phyloP scores from a whole-genome alignment of 345 rosid genomes.

The Citrus unshiu region DNA sequence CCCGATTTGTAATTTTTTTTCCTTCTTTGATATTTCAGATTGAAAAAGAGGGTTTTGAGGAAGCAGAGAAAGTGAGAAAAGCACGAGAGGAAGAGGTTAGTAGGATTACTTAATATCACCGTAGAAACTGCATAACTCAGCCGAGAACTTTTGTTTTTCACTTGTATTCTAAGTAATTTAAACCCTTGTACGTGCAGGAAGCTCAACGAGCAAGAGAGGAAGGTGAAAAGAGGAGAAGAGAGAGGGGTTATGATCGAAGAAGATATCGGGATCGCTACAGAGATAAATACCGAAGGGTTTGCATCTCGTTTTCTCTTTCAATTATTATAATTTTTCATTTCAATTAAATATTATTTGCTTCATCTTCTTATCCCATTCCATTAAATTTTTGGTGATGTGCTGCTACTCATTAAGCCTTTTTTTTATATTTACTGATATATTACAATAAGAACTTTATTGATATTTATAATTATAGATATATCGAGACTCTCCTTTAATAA shows the following conservation, averaged over 20 bases:
- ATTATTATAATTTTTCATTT: not conserved
- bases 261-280: slow-evolving; percentile 27
- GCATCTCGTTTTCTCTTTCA: not conserved
- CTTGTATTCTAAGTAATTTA: not conserved
- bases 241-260: slow-evolving; percentile 36
- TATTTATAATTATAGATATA: too few relatives aligned
- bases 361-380: not conserved
- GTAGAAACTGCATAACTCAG: not conserved
- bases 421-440: too few relatives aligned
- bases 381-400: not conserved
- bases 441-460: too few relatives aligned
- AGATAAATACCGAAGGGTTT: slow-evolving; percentile 39
- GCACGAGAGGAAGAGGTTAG: slow-evolving; percentile 45
- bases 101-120: not conserved
- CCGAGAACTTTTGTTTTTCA: not conserved
- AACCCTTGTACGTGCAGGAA: slow-evolving; percentile 30
- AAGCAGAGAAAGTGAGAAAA: slow-evolving; percentile 39
- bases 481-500: too few relatives aligned
- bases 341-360: not conserved
- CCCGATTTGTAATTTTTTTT: slow-evolving; percentile 1
- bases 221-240: slow-evolving; percentile 46
- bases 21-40: slow-evolving; percentile 22
- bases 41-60: slow-evolving; percentile 46
- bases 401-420: too few relatives aligned
- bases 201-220: slow-evolving; percentile 49